A percentile compares a stretch with the other conserved stretches of the same genome.
These are phyloP conservation scores for Monosporascus sp. DNA, from an alignment of 2,329 filamentous ascomycete species.

Conservation along the genomic window DNA sequence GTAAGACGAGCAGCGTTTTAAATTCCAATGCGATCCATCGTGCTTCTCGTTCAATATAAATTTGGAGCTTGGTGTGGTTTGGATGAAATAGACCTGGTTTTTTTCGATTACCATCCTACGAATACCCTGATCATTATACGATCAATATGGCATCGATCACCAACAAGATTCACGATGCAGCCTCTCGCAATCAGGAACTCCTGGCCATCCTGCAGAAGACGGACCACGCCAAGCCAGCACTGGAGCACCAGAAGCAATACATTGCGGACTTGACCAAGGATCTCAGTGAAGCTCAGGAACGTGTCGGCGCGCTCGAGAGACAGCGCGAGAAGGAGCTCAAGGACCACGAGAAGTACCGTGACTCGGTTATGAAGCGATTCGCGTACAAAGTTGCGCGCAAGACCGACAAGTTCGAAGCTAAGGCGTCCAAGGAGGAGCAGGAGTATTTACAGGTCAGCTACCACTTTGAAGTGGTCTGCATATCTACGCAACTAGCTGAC, in stretches of 20 bases:
- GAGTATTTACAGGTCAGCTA: slow-evolving; percentile 37
- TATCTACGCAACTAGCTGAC: neutral
- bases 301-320: slow-evolving; percentile 32
- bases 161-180: slow-evolving; percentile 33
- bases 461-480: neutral
- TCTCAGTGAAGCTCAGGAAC: slow-evolving; percentile 29
- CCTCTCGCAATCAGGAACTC: slow-evolving; percentile 36
- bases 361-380: slow-evolving; percentile 46
- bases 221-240: slow-evolving; percentile 40
- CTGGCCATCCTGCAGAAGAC: slow-evolving; percentile 41
- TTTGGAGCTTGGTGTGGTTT: no score
- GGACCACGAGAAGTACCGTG: slow-evolving; percentile 47
- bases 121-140: no score
- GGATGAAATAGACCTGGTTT: no score
- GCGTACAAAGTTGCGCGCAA: slow-evolving; percentile 45
- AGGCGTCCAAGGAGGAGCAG: slow-evolving; percentile 46
- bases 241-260: slow-evolving; percentile 39
- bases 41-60: no score
- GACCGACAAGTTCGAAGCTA: slow-evolving; percentile 41
- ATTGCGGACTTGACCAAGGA: slow-evolving; percentile 40
- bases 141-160: slow-evolving; percentile 21
- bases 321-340: slow-evolving; percentile 41
- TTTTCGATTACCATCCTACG: no score
- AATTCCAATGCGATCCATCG: no score
- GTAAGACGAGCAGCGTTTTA: no score